Conservation (phyloP, 805 yeast species). For the Cyberlindnera subsufficiens region DNA sequence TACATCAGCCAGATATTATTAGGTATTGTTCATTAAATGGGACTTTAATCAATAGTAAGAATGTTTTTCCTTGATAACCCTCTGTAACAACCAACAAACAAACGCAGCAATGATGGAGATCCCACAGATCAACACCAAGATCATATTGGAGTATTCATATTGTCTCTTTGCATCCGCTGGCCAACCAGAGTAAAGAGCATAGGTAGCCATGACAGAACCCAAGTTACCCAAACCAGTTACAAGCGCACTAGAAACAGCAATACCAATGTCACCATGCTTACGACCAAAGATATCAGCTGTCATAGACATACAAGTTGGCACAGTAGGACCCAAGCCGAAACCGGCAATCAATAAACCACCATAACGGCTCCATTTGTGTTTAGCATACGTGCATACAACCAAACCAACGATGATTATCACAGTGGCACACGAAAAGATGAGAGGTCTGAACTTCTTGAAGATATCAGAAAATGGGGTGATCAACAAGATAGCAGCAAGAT, state of each 20-base stretch:
- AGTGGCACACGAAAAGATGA: slow-evolving; percentile 57
- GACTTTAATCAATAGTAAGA: slow-evolving; percentile 3
- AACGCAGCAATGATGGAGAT: slow-evolving; percentile 53
- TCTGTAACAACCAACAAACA: slow-evolving; percentile 12
- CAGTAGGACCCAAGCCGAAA: slow-evolving; percentile 86
- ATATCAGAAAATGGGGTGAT: slow-evolving; percentile 79
- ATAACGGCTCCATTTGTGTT: slow-evolving; percentile 67
- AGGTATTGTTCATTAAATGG: no score
- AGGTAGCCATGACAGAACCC: slow-evolving; percentile 81
- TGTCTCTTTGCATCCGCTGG: slow-evolving; percentile 62
- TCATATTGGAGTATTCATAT: slow-evolving; percentile 74
- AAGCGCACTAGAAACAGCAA: slow-evolving; percentile 76
- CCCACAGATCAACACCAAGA: slow-evolving; percentile 73
- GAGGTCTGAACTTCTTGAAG: slow-evolving; percentile 50
- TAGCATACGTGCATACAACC: slow-evolving; percentile 70
- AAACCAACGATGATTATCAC: slow-evolving; percentile 68
- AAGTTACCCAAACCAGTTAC: slow-evolving; percentile 84
- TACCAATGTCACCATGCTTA: slow-evolving; percentile 76
- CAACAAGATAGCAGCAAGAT: slow-evolving; percentile 64
- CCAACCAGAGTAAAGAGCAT: slow-evolving; percentile 85
- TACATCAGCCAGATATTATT: no score
- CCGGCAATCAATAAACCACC: slow-evolving; percentile 81
- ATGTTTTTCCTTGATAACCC: slow-evolving; percentile 14
- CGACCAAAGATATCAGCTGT: slow-evolving; percentile 67
- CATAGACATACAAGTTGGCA: slow-evolving; percentile 84